Conservation (phyloP, 495 filamentous ascomycete genomes). For the Aspergillus wentii region DNA sequence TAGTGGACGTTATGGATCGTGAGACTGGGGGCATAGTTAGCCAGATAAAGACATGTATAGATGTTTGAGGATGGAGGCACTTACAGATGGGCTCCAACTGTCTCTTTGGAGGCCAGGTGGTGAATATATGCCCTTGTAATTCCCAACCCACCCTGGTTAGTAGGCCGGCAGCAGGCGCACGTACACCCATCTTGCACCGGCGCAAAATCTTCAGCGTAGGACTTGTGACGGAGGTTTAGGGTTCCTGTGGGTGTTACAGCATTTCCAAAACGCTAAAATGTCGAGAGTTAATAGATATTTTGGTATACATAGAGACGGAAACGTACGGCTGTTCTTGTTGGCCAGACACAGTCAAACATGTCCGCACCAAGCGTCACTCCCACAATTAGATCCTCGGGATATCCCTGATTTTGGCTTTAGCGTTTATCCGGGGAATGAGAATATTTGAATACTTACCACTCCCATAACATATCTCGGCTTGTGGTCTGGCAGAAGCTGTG, state of each 20-base stretch:
- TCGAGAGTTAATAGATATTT: constrained; percentile 1
- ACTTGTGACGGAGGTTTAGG: constrained; percentile 75
- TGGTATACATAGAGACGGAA: not conserved
- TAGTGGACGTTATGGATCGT: constrained; percentile 96
- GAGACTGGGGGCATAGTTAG: too few species aligned
- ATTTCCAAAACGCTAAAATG: constrained; percentile 73
- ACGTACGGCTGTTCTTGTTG: constrained; percentile 78
- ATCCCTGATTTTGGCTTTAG: constrained; percentile 48
- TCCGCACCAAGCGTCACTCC: constrained; percentile 90
- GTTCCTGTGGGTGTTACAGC: constrained; percentile 78
- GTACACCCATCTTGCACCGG: constrained; percentile 78
- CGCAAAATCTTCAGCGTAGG: constrained; percentile 71
- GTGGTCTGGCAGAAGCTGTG: constrained; percentile 73
- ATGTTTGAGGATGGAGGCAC: constrained; percentile 7
- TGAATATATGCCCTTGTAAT: constrained; percentile 87
- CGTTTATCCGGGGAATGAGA: not conserved
- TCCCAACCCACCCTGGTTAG: constrained; percentile 66
- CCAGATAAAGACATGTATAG: too few species aligned
- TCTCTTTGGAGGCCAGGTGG: constrained; percentile 90
- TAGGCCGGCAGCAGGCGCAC: constrained; percentile 71
- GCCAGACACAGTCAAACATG: constrained; percentile 99
- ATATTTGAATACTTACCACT: constrained; percentile 50
- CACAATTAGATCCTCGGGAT: constrained; percentile 91
- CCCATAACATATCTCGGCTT: constrained; percentile 99
- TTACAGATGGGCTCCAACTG: constrained; percentile 84